Evolutionary conservation across 2,329 filamentous ascomycete genomes (phyloP).

Genomic region (Paraphoma sp.): DNA sequence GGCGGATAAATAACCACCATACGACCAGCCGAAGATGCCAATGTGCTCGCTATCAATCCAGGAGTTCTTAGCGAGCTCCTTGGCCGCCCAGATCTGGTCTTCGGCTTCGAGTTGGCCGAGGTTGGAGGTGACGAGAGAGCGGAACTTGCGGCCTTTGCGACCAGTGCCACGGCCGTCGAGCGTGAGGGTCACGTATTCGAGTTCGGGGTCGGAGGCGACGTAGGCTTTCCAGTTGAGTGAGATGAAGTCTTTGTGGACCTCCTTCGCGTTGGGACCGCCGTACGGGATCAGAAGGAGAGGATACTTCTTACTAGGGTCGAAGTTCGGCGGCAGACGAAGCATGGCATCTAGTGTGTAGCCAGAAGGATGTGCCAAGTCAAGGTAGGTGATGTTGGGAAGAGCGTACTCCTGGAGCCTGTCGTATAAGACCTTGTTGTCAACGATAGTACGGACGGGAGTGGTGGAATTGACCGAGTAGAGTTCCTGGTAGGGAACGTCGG

Average conservation of each 20-base stretch:
- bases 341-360: slow-evolving; percentile 69
- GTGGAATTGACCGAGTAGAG: slow-evolving; percentile 66
- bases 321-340: slow-evolving; percentile 70
- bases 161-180: slow-evolving; percentile 74
- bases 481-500: slow-evolving; percentile 73
- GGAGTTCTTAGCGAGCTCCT: slow-evolving; percentile 58
- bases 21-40: slow-evolving; percentile 74
- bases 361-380: slow-evolving; percentile 67
- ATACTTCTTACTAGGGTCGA: slow-evolving; percentile 68
- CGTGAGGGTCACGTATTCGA: slow-evolving; percentile 71
- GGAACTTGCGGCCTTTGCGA: slow-evolving; percentile 68
- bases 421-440: slow-evolving; percentile 65
- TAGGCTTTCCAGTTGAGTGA: slow-evolving; percentile 66
- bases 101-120: slow-evolving; percentile 69
- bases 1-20: slow-evolving; percentile 69
- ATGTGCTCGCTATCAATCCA: slow-evolving; percentile 67
- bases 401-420: slow-evolving; percentile 64
- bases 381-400: slow-evolving; percentile 69
- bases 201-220: slow-evolving; percentile 70
- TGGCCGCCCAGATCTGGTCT: slow-evolving; percentile 73
- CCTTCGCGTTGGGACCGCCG: slow-evolving; percentile 70
- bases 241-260: slow-evolving; percentile 64
- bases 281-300: slow-evolving; percentile 72
- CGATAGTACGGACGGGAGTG: slow-evolving; percentile 64
- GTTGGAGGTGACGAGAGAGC: slow-evolving; percentile 63